phyloP scores from a whole-genome alignment of 202 grass and related monocot species.

The Carex sylvatica region DNA sequence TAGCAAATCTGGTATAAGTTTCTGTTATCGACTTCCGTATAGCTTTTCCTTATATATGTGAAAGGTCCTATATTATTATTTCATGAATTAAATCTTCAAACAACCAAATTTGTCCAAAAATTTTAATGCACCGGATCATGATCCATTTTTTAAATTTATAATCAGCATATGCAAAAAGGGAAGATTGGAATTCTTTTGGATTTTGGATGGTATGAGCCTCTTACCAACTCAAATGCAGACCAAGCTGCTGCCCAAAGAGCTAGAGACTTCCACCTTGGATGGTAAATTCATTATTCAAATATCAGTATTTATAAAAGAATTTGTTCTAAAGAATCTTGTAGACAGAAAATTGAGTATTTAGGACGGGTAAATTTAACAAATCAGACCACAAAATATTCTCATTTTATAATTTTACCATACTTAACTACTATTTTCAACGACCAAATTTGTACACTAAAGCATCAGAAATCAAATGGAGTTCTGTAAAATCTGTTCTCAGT shows the following conservation, averaged over 20 bases:
- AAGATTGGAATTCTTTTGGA: constrained; percentile 67
- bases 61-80: neutral
- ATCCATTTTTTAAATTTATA: neutral
- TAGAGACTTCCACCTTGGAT: constrained; percentile 64
- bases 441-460: neutral
- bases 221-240: constrained; percentile 38
- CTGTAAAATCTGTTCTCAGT: neutral
- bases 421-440: neutral
- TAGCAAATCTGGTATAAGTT: neutral
- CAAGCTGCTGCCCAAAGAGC: constrained; percentile 54
- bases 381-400: neutral
- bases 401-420: neutral
- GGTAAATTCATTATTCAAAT: constrained; percentile 32
- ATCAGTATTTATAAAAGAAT: neutral
- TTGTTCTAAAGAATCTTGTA: neutral
- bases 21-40: neutral
- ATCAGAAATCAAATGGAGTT: neutral
- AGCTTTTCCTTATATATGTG: neutral
- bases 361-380: neutral
- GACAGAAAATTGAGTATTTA: neutral
- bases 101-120: neutral
- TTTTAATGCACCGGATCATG: neutral
- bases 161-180: constrained; percentile 42
- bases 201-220: constrained; percentile 60
- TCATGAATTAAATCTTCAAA: neutral